Evolutionary conservation across 108 stramenopile species (phyloP).

Genomic region (Nitzschia palea): DNA sequence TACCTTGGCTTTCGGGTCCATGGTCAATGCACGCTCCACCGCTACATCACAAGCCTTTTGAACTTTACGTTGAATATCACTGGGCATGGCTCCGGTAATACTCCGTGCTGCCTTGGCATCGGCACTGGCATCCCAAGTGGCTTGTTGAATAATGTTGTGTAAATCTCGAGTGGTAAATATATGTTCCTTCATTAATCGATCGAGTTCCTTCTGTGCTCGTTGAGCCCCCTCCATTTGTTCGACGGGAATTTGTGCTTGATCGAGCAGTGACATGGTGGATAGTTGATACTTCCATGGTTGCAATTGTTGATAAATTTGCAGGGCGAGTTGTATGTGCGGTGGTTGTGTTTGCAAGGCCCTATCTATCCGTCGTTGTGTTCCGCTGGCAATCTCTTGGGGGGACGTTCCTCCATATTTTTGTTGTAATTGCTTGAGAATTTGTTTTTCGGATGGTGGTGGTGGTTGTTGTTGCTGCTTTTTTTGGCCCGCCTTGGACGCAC

Average conservation of each 20-base stretch:
- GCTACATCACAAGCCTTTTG: constrained; percentile 49
- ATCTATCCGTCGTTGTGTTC: constrained; percentile 60
- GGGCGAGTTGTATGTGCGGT: constrained; percentile 48
- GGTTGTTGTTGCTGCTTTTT: no score
- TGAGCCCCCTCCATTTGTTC: constrained; percentile 44
- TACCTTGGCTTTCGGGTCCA: background rate
- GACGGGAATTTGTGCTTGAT: constrained; percentile 42
- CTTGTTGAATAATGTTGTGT: constrained; percentile 61
- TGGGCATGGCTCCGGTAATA: constrained; percentile 61
- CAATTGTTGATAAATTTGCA: constrained; percentile 52
- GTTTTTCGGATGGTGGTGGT: background rate
- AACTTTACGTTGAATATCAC: constrained; percentile 45
- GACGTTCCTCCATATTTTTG: constrained; percentile 52
- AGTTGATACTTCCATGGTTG: constrained; percentile 51
- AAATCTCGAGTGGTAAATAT: constrained; percentile 40
- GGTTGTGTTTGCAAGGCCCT: constrained; percentile 31
- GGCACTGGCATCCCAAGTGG: constrained; percentile 80
- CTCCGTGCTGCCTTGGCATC: constrained; percentile 69
- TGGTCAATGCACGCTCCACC: constrained; percentile 26
- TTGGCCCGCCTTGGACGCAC: no score
- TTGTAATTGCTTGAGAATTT: constrained; percentile 10
- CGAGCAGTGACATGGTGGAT: constrained; percentile 31
- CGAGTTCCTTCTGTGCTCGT: constrained; percentile 37
- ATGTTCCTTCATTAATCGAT: constrained; percentile 41
- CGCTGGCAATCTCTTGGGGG: constrained; percentile 41